Base-by-base conservation (phyloP, 768 basidiomycete genomes). In the Asterophora lycoperdoides region DNA sequence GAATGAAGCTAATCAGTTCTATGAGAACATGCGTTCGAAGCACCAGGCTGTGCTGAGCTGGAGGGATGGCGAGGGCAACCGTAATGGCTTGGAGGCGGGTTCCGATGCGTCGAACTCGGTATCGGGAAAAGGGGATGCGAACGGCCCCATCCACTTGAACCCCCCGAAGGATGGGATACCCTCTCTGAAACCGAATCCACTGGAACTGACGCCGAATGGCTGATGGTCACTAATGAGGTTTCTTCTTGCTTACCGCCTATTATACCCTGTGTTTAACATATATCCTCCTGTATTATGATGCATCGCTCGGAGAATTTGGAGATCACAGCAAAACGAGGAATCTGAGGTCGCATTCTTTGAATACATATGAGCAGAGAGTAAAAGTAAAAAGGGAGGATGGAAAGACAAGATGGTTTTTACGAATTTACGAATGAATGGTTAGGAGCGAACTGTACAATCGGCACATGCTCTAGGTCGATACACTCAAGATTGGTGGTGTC, bases 121-220 rank as follows among this genome's bases (percentile, higher is more conserved):
- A 66, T 82, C 81, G 84, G 84, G 84, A 85, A 87, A 86, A 78
- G 84, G 77, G 72, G 74, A 75, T 59, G 72, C 64, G 66, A 74
- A 67, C 69, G 77, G 70, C 67, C 71, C 68, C 62, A 66, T 63
- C 57, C 72, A 64, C 56, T 55, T 63, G 61, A 67, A 67, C 63
- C 71, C 60, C 75, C 77, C 63, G 80, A 86, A 70, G 80, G 80
- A 84, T 84, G 84, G 85, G 74, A 81, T 74, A 60, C 75, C 70
- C 68, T 86, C 82, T 78, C 87, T 77, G 64, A 69, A 73, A 66
- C 74, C 70, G 77, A 83, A 78, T 78, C 73, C 66, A 66, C 69
- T 78, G 82, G 83, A 82, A 82, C 80, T 80, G 88, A 91, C 81
- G 65, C 89, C 86, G 89, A 93, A 91, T 92, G 90, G 89, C 60